A percentile compares a stretch with the other conserved stretches of the same genome.
Evolutionary conservation across 345 rosid genomes (phyloP).

Genomic region (Linum tenue): DNA sequence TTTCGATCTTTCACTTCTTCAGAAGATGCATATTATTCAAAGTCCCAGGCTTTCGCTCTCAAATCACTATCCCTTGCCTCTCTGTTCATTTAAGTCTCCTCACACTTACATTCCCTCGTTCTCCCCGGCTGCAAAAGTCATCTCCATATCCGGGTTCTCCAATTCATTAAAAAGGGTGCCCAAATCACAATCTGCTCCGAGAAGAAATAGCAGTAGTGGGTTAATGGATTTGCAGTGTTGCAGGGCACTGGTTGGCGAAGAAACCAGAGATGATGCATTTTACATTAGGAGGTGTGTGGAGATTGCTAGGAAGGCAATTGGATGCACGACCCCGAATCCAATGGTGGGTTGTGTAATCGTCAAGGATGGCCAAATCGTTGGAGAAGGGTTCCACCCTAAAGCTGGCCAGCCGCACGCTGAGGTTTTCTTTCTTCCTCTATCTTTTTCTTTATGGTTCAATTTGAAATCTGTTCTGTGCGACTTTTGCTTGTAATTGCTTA

Average conservation of each 20-base stretch:
- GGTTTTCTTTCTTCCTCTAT: conserved; percentile 26
- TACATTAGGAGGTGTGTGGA: conserved; percentile 74
- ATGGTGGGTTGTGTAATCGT: conserved; percentile 94
- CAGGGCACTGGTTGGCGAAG: neutral
- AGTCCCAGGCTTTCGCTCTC: neutral
- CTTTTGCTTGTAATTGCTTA: neutral
- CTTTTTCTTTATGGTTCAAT: neutral
- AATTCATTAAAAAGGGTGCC: neutral
- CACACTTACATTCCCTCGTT: neutral
- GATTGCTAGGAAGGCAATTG: conserved; percentile 65
- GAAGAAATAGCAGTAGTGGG: neutral
- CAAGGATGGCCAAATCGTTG: conserved; percentile 72
- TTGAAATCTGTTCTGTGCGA: neutral
- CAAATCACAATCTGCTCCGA: neutral
- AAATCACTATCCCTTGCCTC: neutral
- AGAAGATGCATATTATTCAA: neutral
- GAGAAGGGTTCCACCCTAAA: conserved; percentile 94
- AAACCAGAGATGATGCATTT: conserved; percentile 31
- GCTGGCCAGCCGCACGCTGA: conserved; percentile 97
- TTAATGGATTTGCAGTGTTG: neutral
- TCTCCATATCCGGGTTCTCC: neutral
- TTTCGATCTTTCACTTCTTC: neutral
- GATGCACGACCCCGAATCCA: conserved; percentile 88
- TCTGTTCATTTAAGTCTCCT: neutral
- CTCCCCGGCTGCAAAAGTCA: neutral